Evolutionary conservation across 148 eudicot genomes (phyloP).

Genomic region (Arbutus unedo): DNA sequence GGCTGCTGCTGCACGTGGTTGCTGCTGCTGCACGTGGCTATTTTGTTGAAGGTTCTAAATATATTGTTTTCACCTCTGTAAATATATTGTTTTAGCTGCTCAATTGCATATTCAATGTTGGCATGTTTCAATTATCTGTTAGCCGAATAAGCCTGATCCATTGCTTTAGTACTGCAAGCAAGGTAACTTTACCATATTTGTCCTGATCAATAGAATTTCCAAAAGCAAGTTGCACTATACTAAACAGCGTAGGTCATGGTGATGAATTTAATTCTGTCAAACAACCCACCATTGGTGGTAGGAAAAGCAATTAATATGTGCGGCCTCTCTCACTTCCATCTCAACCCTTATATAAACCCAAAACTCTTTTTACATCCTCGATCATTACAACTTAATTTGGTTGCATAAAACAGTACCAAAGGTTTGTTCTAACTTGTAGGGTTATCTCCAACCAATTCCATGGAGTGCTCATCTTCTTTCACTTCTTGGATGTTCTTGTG

Average conservation of each 20-base stretch:
- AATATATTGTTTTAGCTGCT: too few species aligned
- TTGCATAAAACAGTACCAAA: not conserved
- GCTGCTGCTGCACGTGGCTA: too few species aligned
- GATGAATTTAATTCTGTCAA: slow-evolving; percentile 17
- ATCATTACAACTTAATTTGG: not conserved
- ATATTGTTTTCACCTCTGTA: too few species aligned
- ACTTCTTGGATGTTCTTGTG: slow-evolving; percentile 1
- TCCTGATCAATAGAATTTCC: not conserved
- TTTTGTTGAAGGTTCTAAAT: too few species aligned
- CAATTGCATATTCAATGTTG: too few species aligned
- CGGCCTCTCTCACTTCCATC: not conserved
- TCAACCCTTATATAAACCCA: not conserved
- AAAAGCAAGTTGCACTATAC: not conserved
- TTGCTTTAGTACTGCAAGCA: not conserved
- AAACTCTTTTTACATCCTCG: slow-evolving; percentile 3
- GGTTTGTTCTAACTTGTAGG: not conserved
- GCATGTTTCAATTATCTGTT: too few species aligned
- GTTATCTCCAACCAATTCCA: not conserved
- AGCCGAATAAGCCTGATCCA: not conserved
- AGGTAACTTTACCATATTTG: not conserved
- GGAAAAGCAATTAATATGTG: slow-evolving; percentile 5
- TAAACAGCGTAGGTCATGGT: not conserved
- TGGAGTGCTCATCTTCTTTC: slow-evolving; percentile 14
- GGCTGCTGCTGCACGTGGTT: too few species aligned
- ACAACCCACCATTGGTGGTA: slow-evolving; percentile 18